Evolutionary conservation across 768 basidiomycete species (phyloP), one percentile per base, ranked within the genome.

Genomic region (Mycena polygramma): DNA sequence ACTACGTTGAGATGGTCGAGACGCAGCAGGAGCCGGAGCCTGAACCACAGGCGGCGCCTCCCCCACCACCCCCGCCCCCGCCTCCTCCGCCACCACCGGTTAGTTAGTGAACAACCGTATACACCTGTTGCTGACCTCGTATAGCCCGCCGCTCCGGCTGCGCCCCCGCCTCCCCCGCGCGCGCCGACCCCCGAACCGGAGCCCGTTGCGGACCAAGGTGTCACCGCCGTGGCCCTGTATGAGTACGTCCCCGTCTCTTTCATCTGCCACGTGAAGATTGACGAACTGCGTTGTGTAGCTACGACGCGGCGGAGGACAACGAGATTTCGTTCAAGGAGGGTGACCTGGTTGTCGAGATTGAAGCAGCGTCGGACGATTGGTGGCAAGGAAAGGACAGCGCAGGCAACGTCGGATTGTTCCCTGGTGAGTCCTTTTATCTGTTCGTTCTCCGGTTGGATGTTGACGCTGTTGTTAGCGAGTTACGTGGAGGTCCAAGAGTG

Each of bases 221-320:
- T 89, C 63, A 81, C 82, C 19, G 92, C 92, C 1, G 77, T 92
- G 37, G 92, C 91, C 0, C 74, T 91, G 6, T 95, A 93, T 77
- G 91, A 90, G 92, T 94, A 75, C 74, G 91, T 83, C 9, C 45
- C 45, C 43, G 19, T 39, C 57, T 51, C 49, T 52, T 54, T 41
- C 54, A 41, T 53, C 30, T 22, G 37, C 2, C 17, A 26, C 41
- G 1, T 60, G 52, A 52, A 36, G 72, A 54, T 52, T 59, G 49
- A 62, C 41, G 15, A 49, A 62, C 41, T 11, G 48, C n/a, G 35
- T 41, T 53, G 36, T 63, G 9, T 57, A 96, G 94, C 72, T 97
- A 97, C 75, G 94, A 95, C 13, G 94, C 96, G 0, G 89, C 89
- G 0, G 96, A 98, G 77, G 95, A 96, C 73, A 98, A 98, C 76